Evolutionary conservation across 768 basidiomycete species (phyloP).

Genomic region (Auriscalpium vulgare): DNA sequence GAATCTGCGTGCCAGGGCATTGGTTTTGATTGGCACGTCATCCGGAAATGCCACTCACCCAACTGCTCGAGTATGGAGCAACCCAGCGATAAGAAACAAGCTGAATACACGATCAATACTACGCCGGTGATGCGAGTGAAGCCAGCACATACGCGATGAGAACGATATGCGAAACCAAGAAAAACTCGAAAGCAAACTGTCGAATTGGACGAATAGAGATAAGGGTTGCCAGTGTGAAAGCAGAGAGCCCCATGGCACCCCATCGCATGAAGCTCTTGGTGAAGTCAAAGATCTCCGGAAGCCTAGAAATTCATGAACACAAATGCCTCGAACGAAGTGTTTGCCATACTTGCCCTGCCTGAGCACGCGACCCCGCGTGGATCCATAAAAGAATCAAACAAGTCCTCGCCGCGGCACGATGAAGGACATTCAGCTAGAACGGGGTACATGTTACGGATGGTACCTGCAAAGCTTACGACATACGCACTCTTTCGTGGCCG

Average conservation of each 20-base stretch:
- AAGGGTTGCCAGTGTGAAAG: constrained; percentile 30
- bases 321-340: background rate
- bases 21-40: background rate
- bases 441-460: background rate
- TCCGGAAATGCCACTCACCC: constrained; percentile 12
- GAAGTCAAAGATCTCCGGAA: constrained; percentile 29
- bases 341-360: constrained; percentile 7
- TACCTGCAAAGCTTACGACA: background rate
- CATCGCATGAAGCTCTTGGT: constrained; percentile 29
- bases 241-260: constrained; percentile 18
- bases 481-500: constrained; percentile 39
- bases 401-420: constrained; percentile 36
- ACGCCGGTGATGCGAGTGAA: background rate
- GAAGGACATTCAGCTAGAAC: constrained; percentile 35
- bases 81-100: constrained; percentile 32
- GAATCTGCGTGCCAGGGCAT: constrained; percentile 16
- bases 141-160: constrained; percentile 19
- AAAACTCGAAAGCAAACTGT: constrained; percentile 34
- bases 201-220: constrained; percentile 34
- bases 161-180: constrained; percentile 21
- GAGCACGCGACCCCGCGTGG: constrained; percentile 28
- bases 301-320: constrained; percentile 14
- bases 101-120: constrained; percentile 16
- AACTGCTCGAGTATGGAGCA: constrained; percentile 27
- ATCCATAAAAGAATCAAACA: constrained; percentile 36